phyloP scores from a whole-genome alignment of 805 yeast genomes.

The Pichia gijzeniarum region DNA sequence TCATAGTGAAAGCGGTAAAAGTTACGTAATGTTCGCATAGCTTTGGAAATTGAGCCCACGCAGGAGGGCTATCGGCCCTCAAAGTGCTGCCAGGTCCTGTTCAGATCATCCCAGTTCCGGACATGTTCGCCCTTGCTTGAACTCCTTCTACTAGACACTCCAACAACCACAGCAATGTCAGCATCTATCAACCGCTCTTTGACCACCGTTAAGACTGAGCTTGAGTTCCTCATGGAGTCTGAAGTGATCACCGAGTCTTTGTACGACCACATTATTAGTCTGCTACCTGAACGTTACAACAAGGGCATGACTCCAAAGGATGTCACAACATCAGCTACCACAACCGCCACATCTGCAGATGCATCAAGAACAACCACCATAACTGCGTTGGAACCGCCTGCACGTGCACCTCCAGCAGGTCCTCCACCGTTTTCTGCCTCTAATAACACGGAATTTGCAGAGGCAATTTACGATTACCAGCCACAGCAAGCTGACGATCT shows the following conservation, averaged over 20 bases:
- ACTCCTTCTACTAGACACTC: too few relatives aligned
- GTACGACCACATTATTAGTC: conserved; percentile 28
- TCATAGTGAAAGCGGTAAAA: background rate
- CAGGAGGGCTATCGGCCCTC: too few relatives aligned
- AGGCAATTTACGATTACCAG: conserved; percentile 67
- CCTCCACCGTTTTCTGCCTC: too few relatives aligned
- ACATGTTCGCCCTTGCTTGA: too few relatives aligned
- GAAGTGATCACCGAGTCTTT: conserved; percentile 58
- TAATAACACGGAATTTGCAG: conserved; percentile 39
- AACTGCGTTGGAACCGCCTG: conserved; percentile 8
- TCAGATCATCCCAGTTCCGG: too few relatives aligned
- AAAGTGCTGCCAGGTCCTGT: too few relatives aligned
- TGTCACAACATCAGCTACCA: conserved; percentile 15
- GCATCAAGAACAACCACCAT: conserved; percentile 1
- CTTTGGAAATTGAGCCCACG: too few relatives aligned
- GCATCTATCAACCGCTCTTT: conserved; percentile 74
- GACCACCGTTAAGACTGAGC: conserved; percentile 61
- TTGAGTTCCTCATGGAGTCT: conserved; percentile 72
- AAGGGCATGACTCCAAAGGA: conserved; percentile 19
- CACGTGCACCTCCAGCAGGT: background rate
- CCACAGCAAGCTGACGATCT: conserved; percentile 78
- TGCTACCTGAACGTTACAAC: conserved; percentile 5
- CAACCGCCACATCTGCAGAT: conserved; percentile 6
- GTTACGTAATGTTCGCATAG: too few relatives aligned
- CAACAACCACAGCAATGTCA: conserved; percentile 23